phyloP scores from a whole-genome alignment of 2,329 filamentous ascomycete species.

The Sarocladiaceae sp. region DNA sequence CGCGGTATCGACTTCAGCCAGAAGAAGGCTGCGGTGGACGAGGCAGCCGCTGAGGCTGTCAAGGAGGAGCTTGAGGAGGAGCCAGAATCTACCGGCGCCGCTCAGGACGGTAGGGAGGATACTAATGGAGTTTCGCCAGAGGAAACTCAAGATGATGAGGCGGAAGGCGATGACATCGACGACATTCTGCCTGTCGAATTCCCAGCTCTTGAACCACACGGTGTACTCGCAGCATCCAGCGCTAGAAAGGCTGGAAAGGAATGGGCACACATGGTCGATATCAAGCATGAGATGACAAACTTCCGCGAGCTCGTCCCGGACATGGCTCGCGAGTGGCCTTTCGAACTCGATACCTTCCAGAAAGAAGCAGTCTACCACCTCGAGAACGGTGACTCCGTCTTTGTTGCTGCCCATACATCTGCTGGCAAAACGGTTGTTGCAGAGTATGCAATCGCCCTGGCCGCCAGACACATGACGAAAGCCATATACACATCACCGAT shows the following conservation, averaged over 20 bases:
- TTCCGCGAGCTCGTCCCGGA: conserved; percentile 90
- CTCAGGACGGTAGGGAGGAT: conserved; percentile 24
- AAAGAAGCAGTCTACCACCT: conserved; percentile 98
- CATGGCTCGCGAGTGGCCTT: conserved; percentile 94
- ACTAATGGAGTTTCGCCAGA: conserved; percentile 17
- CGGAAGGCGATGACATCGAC: conserved; percentile 65
- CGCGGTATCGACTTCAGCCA: conserved; percentile 69
- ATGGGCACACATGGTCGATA: conserved; percentile 98
- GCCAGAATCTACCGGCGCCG: conserved; percentile 32
- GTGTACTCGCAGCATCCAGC: conserved; percentile 64
- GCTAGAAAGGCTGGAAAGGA: conserved; percentile 72
- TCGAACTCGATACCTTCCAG: conserved; percentile 95
- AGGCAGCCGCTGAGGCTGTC: conserved; percentile 62
- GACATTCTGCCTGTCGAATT: conserved; percentile 87
- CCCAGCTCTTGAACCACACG: conserved; percentile 78
- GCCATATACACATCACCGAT: conserved; percentile 99
- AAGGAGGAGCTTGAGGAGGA: conserved; percentile 54
- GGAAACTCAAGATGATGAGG: conserved; percentile 27
- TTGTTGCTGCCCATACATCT: conserved; percentile 95
- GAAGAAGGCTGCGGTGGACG: conserved; percentile 47
- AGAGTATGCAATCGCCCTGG: conserved; percentile 96
- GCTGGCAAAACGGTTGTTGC: conserved; percentile 97
- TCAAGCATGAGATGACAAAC: conserved; percentile 88
- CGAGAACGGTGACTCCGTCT: conserved; percentile 93
- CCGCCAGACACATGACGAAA: conserved; percentile 98